These are phyloP conservation scores for Rhizopogon salebrosus DNA, from an alignment of 768 basidiomycete species.

Conservation along the genomic window DNA sequence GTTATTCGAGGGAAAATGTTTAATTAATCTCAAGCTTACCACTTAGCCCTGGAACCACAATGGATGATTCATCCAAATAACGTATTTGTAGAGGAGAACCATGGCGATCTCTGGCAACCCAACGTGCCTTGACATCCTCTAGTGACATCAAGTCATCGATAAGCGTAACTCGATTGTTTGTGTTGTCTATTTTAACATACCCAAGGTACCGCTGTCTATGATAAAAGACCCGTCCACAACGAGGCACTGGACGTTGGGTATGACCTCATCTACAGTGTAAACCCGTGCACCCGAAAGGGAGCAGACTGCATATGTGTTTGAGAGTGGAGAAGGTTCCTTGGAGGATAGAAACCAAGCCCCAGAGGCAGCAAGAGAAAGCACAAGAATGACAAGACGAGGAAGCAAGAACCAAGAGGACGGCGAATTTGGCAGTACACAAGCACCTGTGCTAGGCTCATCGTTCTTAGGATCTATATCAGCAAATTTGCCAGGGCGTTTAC, in stretches of 20 bases:
- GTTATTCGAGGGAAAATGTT: not conserved
- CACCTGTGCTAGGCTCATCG: not conserved
- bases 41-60: slow-evolving; percentile 68
- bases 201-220: slow-evolving; percentile 47
- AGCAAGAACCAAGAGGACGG: not conserved
- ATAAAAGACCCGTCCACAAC: slow-evolving; percentile 50
- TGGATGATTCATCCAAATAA: slow-evolving; percentile 49
- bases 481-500: slow-evolving; percentile 5
- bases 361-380: slow-evolving; percentile 6
- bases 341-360: slow-evolving; percentile 8
- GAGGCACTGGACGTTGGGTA: slow-evolving; percentile 56
- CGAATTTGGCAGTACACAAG: not conserved
- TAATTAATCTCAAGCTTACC: slow-evolving; percentile 38
- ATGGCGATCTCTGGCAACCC: slow-evolving; percentile 24
- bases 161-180: not conserved
- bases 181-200: slow-evolving; percentile 30
- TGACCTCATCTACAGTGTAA: slow-evolving; percentile 61
- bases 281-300: slow-evolving; percentile 45
- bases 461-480: not conserved
- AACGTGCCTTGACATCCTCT: slow-evolving; percentile 41
- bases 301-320: slow-evolving; percentile 56
- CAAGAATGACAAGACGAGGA: slow-evolving; percentile 1
- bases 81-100: slow-evolving; percentile 34
- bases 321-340: slow-evolving; percentile 6
- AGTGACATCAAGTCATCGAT: slow-evolving; percentile 4